Evolutionary conservation across 306 rosid genomes (phyloP).

Genomic region (Lathyrus tuberosus): DNA sequence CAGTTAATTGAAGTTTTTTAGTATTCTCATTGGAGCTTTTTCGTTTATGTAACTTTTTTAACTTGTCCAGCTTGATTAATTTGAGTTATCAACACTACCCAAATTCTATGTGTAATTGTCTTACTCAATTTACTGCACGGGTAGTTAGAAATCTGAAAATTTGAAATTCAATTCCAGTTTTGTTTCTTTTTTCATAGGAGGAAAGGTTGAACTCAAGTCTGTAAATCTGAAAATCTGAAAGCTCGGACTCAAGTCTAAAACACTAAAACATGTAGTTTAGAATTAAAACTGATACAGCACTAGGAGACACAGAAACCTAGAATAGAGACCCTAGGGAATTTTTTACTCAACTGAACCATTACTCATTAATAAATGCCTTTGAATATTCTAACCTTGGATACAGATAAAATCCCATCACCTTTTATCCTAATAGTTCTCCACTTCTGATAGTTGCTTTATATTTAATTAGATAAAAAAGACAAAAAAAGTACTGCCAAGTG

Average conservation of each 20-base stretch:
- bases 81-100: constrained; percentile 27
- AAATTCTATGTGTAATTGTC: constrained; percentile 27
- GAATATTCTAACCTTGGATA: neutral
- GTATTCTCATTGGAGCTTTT: neutral
- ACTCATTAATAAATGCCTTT: neutral
- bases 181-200: neutral
- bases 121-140: constrained; percentile 10
- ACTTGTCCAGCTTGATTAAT: constrained; percentile 11
- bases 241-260: neutral
- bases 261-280: neutral
- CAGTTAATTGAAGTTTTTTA: constrained; percentile 23
- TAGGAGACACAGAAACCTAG: neutral
- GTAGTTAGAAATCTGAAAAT: neutral
- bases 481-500: constrained; percentile 4
- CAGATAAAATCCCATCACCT: neutral
- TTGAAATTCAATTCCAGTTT: too few species aligned
- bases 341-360: constrained; percentile 24
- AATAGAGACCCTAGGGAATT: constrained; percentile 1
- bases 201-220: neutral
- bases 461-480: neutral
- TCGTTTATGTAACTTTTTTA: neutral
- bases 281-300: neutral
- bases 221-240: too few species aligned
- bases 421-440: constrained; percentile 10
- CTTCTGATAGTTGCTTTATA: constrained; percentile 27